Evolutionary conservation across 2,329 filamentous ascomycete genomes (phyloP), one percentile per base, ranked within the genome.

Genomic region (Fusarium proliferatum): DNA sequence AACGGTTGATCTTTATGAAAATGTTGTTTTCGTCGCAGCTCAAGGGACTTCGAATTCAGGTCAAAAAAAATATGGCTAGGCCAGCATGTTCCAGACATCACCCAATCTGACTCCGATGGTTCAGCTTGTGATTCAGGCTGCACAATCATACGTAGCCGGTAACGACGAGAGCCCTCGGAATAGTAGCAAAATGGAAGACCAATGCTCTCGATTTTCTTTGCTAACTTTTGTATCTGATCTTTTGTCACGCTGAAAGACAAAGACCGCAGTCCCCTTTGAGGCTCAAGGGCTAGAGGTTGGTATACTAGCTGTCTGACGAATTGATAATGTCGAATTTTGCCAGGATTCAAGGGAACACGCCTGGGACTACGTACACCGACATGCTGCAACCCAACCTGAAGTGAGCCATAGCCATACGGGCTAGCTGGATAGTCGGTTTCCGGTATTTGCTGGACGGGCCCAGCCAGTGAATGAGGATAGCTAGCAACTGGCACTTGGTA

Each of bases 1-100:
- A 93, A 84, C 0, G 95, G 91, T 13, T 94, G 81, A 75, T 97
- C 93, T 74, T 91, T 93, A 16, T 91, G 91, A 77, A 95, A 88
- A 69, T 96, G 91, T 2, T 89, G 80, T 76, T 93, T 94, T 34
- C 92, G 88, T 45, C 92, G 88, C 15, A 90, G 80, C 30, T 85
- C 84, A 21, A 94, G 80, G 16, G 90, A 84, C 2, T 82, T 78
- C 1, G 81, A 85, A 75, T 97, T 97, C 68, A 97, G 80, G 21
- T 87, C 85, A 68, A 96, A 86, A 69, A 91, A 94, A 1, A 94
- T 85, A 57, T 89, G 88, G 41, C 88, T 85, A 0, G 94, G 94
- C 95, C 94, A 98, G 28, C 81, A 78, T 10, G 88, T 92, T 39
- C 92, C 88, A n/a, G 85, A 81, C 3, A 86, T 84, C 10, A 88